phyloP scores from a whole-genome alignment of 108 stramenopile species.

The Skeletonema marinoi region DNA sequence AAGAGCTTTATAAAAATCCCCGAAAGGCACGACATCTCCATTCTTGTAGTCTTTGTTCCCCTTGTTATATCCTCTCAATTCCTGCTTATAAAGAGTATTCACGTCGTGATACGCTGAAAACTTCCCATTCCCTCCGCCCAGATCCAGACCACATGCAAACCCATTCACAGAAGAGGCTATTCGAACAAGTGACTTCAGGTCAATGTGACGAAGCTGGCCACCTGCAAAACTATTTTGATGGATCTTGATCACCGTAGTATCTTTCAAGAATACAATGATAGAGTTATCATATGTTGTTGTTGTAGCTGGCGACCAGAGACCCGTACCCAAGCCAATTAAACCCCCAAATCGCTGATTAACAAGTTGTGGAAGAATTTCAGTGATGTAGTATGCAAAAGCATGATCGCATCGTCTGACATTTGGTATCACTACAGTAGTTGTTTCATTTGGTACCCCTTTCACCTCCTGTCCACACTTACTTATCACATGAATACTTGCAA shows the following conservation, averaged over 20 bases:
- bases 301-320: too few species aligned
- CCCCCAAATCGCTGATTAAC: too few species aligned
- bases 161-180: slow-evolving; percentile 14
- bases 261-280: slow-evolving; percentile 39
- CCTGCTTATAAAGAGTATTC: not conserved
- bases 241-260: slow-evolving; percentile 18
- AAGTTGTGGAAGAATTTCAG: slow-evolving; percentile 19
- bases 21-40: slow-evolving; percentile 6
- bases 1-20: slow-evolving; percentile 33
- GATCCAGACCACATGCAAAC: slow-evolving; percentile 24
- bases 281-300: slow-evolving; percentile 9
- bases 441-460: slow-evolving; percentile 14
- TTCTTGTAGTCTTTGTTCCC: slow-evolving; percentile 8
- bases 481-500: slow-evolving; percentile 27
- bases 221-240: slow-evolving; percentile 1
- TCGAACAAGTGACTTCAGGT: slow-evolving; percentile 3
- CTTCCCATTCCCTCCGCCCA: not conserved
- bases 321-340: too few species aligned
- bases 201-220: slow-evolving; percentile 9
- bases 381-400: slow-evolving; percentile 41
- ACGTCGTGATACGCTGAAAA: slow-evolving; percentile 37
- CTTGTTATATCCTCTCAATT: slow-evolving; percentile 10
- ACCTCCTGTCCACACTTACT: slow-evolving; percentile 42
- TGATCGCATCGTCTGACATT: slow-evolving; percentile 56
- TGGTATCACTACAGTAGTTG: slow-evolving; percentile 23